phyloP scores from a whole-genome alignment of 306 rosid species.

The Corylus americana region DNA sequence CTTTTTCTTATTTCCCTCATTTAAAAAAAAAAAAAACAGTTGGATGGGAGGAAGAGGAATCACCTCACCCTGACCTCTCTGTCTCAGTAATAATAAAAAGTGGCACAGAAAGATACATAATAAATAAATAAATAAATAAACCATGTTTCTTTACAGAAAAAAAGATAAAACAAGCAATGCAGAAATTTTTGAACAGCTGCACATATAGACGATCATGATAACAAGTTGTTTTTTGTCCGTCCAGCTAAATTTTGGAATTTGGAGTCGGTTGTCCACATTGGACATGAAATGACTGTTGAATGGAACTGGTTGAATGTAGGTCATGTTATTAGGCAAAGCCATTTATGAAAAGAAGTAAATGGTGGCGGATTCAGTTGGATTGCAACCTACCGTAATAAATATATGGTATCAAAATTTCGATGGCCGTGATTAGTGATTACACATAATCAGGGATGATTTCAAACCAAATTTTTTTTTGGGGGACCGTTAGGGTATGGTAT shows the following conservation, averaged over 20 bases:
- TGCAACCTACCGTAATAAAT: constrained; percentile 81
- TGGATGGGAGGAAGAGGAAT: constrained; percentile 16
- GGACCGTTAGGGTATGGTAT: constrained; percentile 38
- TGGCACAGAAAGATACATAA: constrained; percentile 71
- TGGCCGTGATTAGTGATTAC: constrained; percentile 28
- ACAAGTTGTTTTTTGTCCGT: constrained; percentile 85
- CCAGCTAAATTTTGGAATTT: constrained; percentile 75
- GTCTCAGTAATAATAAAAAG: constrained; percentile 43
- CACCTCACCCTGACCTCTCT: constrained; percentile 40
- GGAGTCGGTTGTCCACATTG: constrained; percentile 33
- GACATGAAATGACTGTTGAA: constrained; percentile 53
- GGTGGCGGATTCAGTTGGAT: constrained; percentile 67
- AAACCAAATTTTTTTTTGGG: constrained; percentile 1
- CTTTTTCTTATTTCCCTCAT: neutral
- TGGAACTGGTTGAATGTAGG: constrained; percentile 43
- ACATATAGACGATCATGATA: constrained; percentile 62
- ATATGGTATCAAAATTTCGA: constrained; percentile 43
- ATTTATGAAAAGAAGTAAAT: constrained; percentile 78
- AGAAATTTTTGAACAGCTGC: constrained; percentile 59
- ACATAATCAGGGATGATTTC: constrained; percentile 11
- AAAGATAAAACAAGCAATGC: constrained; percentile 20
- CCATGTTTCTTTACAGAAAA: constrained; percentile 2
- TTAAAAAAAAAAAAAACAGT: neutral
- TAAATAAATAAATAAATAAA: neutral
- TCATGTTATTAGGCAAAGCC: constrained; percentile 60